A percentile compares a stretch with the other conserved stretches of the same genome.
Conservation (phyloP, 192 early-diverging fungal genomes). For the Phlyctochytrium arcticum region DNA sequence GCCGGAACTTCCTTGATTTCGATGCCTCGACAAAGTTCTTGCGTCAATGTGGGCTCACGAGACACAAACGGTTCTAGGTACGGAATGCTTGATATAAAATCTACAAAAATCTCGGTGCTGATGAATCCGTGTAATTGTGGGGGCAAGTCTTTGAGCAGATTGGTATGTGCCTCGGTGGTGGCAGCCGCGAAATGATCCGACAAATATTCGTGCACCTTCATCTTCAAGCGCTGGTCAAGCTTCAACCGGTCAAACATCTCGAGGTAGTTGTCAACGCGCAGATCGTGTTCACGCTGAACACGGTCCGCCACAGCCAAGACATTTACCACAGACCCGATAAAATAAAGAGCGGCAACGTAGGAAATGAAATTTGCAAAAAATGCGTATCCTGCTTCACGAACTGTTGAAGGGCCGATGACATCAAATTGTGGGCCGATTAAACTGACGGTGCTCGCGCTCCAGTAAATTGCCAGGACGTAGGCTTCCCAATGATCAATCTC, state of each 20-base stretch:
- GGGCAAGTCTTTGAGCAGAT: constrained; percentile 40
- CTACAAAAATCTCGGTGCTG: constrained; percentile 44
- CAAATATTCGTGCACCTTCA: constrained; percentile 44
- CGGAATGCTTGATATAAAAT: constrained; percentile 43
- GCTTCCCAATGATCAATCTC: constrained; percentile 10
- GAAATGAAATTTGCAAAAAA: constrained; percentile 40
- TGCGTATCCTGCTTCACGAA: constrained; percentile 34
- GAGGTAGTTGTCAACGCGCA: constrained; percentile 48
- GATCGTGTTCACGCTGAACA: constrained; percentile 32
- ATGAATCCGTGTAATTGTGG: constrained; percentile 45
- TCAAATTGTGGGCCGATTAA: constrained; percentile 28
- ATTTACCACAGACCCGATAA: constrained; percentile 37
- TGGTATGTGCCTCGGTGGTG: constrained; percentile 30
- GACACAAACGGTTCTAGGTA: constrained; percentile 46
- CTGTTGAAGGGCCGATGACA: constrained; percentile 22
- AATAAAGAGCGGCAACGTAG: constrained; percentile 36
- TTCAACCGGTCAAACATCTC: constrained; percentile 47
- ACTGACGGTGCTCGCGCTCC: constrained; percentile 33
- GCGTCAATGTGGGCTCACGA: constrained; percentile 41
- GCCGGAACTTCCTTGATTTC: constrained; percentile 32
- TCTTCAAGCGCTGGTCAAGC: constrained; percentile 39
- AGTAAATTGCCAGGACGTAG: constrained; percentile 42
- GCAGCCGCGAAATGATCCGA: constrained; percentile 38
- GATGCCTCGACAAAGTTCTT: constrained; percentile 45
- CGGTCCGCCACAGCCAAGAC: constrained; percentile 28